phyloP scores from a whole-genome alignment of 192 early-diverging fungal species.

The Backusella australiensis region DNA sequence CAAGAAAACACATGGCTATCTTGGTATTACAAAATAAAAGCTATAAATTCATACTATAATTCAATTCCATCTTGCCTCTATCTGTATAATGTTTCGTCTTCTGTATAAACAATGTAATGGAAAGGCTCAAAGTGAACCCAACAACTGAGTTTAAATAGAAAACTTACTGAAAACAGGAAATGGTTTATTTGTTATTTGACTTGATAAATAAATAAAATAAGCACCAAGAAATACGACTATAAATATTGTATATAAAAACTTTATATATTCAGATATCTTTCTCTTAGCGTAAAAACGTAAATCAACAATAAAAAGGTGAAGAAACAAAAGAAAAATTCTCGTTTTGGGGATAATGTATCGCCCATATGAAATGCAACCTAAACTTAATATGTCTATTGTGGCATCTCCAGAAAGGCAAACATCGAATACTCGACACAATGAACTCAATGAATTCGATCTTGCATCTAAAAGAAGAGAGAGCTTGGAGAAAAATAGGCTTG shows the following conservation, averaged over 20 bases:
- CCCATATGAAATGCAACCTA: background rate
- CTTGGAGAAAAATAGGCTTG: constrained; percentile 6
- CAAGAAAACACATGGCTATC: background rate
- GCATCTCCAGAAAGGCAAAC: background rate
- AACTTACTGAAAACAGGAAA: background rate
- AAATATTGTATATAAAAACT: background rate
- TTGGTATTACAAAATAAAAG: background rate
- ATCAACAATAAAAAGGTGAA: background rate
- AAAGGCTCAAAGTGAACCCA: background rate
- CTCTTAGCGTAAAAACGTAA: background rate
- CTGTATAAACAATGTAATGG: background rate
- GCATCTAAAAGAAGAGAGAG: background rate
- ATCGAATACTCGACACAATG: background rate
- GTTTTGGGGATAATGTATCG: constrained; percentile 7
- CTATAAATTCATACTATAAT: background rate
- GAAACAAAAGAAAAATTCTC: background rate
- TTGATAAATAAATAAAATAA: background rate
- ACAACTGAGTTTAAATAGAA: background rate
- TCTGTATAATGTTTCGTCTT: background rate
- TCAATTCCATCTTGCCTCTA: background rate
- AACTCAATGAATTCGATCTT: background rate
- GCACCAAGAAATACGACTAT: background rate
- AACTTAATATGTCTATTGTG: background rate
- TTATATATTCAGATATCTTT: background rate
- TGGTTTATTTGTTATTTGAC: background rate